Base-by-base conservation (phyloP, 495 filamentous ascomycete species). In the Aspergillus homomorphus region DNA sequence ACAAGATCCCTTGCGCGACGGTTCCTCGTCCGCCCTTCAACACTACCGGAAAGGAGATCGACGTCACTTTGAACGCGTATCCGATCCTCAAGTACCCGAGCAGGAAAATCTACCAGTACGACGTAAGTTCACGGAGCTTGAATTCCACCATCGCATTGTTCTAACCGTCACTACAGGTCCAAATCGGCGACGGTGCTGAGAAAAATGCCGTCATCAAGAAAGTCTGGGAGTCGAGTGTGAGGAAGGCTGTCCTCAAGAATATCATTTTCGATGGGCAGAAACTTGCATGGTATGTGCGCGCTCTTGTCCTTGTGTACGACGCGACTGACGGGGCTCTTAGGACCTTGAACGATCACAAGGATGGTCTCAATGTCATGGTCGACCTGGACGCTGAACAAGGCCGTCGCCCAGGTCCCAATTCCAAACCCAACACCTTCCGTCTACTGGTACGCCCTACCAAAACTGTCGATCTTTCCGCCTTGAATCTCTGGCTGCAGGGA, bases 201-300 rank as follows among this genome's bases (percentile, higher is more conserved):
- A 86, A 85, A 66, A 77, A 80, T 16, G 78, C 78, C 14, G 72
- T 90, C 6, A 80, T 89, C 58, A 84, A 84, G 65, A 89, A 88
- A 65, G 76, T 89, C 42, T 97, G 92, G 91, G 70, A 82, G 15
- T 86, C 83, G 10, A 70, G 81, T 6, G 70, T 70, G 0, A 74
- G 91, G 19, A 79, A 88, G 67, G 53, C 65, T 0, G 68, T 68
- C 9, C 69, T 95, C 12, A 74, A 75, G 4, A 59, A 71, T 23
- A 89, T 86, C 71, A 80, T 98, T 51, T 91, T 83, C 58, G 93
- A 98, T 74, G 88, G 87, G 10, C 84, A 82, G 62, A 87, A 85
- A 68, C 72, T 96, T 16, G 89, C 87, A 14, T 96, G 91, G 90
- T 90, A 75, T 60, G 81, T 76, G 24, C 12, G 16, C 16, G 4